Evolutionary conservation across 257 asterid species (phyloP).

Genomic region (Perilla frutescens): DNA sequence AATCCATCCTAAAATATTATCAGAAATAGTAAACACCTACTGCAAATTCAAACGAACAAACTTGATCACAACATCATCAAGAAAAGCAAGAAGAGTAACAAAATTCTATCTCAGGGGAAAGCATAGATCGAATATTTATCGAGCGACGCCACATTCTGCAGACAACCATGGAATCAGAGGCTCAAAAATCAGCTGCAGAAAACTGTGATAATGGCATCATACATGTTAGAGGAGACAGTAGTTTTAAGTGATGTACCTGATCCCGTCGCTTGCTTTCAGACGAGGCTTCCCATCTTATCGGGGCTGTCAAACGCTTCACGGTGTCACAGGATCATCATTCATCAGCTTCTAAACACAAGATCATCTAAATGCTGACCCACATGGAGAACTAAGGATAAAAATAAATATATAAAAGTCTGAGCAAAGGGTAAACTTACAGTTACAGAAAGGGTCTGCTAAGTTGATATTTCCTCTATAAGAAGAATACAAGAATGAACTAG

Average conservation of each 20-base stretch:
- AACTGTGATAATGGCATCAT: too few species aligned
- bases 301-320: too few species aligned
- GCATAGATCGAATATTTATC: background rate
- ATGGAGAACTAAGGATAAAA: background rate
- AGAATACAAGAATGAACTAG: conserved; percentile 26
- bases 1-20: background rate
- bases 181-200: background rate
- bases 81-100: background rate
- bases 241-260: background rate
- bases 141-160: background rate
- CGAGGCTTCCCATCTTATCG: too few species aligned
- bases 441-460: conserved; percentile 29
- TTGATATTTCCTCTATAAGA: conserved; percentile 30
- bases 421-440: conserved; percentile 31
- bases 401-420: background rate
- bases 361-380: too few species aligned
- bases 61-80: background rate
- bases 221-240: background rate
- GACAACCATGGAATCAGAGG: background rate
- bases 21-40: too few species aligned
- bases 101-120: background rate
- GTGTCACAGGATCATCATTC: too few species aligned
- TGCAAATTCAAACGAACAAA: too few species aligned
- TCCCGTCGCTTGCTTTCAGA: too few species aligned
- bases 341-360: too few species aligned